Base-by-base conservation (phyloP, 2,329 filamentous ascomycete species). In the Meredithiella fracta region DNA sequence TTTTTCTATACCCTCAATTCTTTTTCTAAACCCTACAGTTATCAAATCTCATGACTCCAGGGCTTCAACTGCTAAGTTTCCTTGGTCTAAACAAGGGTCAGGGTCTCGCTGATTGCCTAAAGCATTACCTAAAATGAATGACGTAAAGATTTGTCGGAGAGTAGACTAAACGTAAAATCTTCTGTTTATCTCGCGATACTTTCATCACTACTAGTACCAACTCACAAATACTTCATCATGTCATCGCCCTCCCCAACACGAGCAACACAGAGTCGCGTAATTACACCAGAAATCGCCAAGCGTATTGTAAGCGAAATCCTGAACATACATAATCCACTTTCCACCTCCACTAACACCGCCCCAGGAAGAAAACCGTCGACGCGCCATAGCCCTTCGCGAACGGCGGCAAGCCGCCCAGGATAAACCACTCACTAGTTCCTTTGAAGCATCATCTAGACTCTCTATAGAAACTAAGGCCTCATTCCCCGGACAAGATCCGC, bases 341-440 rank as follows among this genome's bases (percentile, higher is more conserved):
- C n/a, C n/a, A n/a, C n/a, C 17, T 14, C 23, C 15, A 31, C 62
- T 64, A 47, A 63, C 59, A 1, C 1, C 25, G 2, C 11, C 15
- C 37, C 58, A 92, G 86, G 91, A 96, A 79, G 82, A 91, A 67
- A 90, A 83, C 63, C 80, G 91, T 20, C 77, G 96, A 29, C 86
- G 82, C 69, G 87, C 92, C 56, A 97, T 96, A 75, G 90, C 89
- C 1, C 73, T 90, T 17, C 84, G 86, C 58, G 80, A 86, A 62
- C 82, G 84, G 64, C 77, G 78, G 58, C 81, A 89, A 63, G 80
- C 83, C 34, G 23, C 17, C 38, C 37, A 14, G 26, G 22, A 47
- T 25, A 20, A 34, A 22, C 5, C 11, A 22, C 4, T 5, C 17
- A 6, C 15, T n/a, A 22, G 15, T 17, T 17, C 7, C 54, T 40